Evolutionary conservation across 1,284 basidiomycete species (phyloP), one percentile per base, ranked within the genome.

Genomic region (Austroboletus rostrupii): DNA sequence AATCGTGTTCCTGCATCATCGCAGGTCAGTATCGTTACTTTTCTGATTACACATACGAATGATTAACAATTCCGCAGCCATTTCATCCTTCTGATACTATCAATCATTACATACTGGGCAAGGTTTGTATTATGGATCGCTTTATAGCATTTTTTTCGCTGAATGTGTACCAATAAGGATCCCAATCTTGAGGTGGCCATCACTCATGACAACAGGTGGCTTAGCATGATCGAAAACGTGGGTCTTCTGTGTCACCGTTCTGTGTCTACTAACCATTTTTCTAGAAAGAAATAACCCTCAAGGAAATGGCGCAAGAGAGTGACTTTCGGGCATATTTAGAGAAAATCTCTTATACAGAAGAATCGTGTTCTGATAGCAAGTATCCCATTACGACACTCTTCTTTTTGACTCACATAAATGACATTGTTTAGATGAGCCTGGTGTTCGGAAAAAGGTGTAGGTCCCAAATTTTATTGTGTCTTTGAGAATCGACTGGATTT

Each of bases 1-100:
- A 19, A 36, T 17, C 17, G 5, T 13, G 37, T 39, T 21, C 37
- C 37, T 11, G 20, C 37, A 39, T 16, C 13, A 39, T 39, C 37
- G 7, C 37, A 20, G 10, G 37, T 23, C 13, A 39, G 37, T 21
- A 20, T 14, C 5, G 7, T 14, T 7, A 20, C 9, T 19, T 10
- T 26, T 26, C 23, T 14, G 14, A 12, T n/a, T 6, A n/a, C 35
- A n/a, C 8, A 36, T 12, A 36, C 5, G 14, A n/a, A 36, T 17
- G 8, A n/a, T 36, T 3, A 19, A 4, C 3, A n/a, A 21, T 21
- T 12, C 8, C 9, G 7, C 12, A 56, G 55, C 54, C 54, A 0
- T 53, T 53, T 23, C 55, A 56, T 20, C 48, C 50, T 1, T 48
- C 43, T 1, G 50, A 56, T 35, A 4, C 20, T 2, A 48, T 53